phyloP scores from a whole-genome alignment of 495 filamentous ascomycete genomes.

The Tirmania nivea region DNA sequence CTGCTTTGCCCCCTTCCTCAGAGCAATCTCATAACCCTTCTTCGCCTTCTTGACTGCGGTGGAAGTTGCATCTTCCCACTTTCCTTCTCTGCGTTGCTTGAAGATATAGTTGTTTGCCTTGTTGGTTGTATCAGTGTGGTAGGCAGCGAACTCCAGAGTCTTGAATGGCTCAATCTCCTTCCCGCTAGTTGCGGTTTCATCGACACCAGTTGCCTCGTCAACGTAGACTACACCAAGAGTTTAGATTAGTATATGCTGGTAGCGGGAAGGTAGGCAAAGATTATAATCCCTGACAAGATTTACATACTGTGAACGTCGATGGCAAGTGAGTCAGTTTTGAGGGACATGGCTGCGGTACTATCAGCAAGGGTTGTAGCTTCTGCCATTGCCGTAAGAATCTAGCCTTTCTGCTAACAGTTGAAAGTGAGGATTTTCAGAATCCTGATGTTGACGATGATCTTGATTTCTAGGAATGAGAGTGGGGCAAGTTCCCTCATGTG shows the following conservation, averaged over 20 bases:
- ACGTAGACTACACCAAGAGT: conserved; percentile 29
- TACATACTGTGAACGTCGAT: too few species aligned
- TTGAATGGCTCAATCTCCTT: conserved; percentile 42
- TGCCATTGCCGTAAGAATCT: too few species aligned
- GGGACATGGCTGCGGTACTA: too few species aligned
- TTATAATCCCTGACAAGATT: too few species aligned
- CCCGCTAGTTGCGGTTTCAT: conserved; percentile 34
- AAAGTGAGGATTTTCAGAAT: too few species aligned
- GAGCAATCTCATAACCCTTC: conserved; percentile 36
- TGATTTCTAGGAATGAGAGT: too few species aligned
- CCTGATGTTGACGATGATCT: too few species aligned
- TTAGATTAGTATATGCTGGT: not conserved
- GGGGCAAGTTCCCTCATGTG: too few species aligned
- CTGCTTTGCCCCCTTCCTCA: conserved; percentile 38
- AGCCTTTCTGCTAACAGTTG: too few species aligned
- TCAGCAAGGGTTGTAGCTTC: too few species aligned
- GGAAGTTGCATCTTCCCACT: conserved; percentile 36
- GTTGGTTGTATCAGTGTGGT: conserved; percentile 27
- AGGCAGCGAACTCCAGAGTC: conserved; percentile 41
- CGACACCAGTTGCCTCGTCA: conserved; percentile 46
- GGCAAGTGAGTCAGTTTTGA: too few species aligned
- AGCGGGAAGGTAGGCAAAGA: too few species aligned
- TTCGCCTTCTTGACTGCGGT: conserved; percentile 46
- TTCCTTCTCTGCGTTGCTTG: conserved; percentile 37
- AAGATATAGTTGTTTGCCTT: conserved; percentile 28